phyloP scores from a whole-genome alignment of 2,329 filamentous ascomycete species.

The Talaromyces amestolkiae region DNA sequence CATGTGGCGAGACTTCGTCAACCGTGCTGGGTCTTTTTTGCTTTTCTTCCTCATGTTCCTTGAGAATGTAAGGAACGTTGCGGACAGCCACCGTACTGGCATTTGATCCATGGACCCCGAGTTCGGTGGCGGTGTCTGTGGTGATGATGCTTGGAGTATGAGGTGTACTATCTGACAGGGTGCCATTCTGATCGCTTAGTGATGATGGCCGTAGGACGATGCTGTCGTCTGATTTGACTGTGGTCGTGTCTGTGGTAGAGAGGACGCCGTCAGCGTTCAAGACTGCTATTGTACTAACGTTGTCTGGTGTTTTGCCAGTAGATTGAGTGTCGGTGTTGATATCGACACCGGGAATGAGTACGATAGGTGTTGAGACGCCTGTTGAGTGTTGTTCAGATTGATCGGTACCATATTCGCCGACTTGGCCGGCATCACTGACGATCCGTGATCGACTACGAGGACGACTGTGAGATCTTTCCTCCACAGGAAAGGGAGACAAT shows the following conservation, averaged over 20 bases:
- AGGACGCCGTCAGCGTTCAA: constrained; percentile 30
- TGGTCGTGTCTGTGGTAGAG: constrained; percentile 12
- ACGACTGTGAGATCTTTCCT: constrained; percentile 8
- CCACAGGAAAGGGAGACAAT: background rate
- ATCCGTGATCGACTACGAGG: constrained; percentile 19
- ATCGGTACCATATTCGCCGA: constrained; percentile 18
- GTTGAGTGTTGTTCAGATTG: background rate
- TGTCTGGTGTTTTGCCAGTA: constrained; percentile 15
- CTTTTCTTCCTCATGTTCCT: background rate
- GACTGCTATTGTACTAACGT: constrained; percentile 32
- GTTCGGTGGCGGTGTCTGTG: background rate
- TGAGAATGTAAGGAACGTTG: constrained; percentile 9
- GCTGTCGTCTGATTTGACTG: background rate
- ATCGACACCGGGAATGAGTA: constrained; percentile 10
- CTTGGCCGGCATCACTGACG: constrained; percentile 27
- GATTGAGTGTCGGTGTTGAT: background rate
- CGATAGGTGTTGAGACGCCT: background rate
- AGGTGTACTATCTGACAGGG: constrained; percentile 1
- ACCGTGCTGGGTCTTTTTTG: background rate
- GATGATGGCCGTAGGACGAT: background rate
- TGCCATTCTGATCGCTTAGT: background rate
- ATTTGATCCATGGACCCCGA: background rate
- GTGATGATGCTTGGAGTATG: background rate
- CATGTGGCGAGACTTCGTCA: background rate
- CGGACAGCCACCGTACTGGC: constrained; percentile 1